Evolutionary conservation across 2,329 filamentous ascomycete species (phyloP).

Genomic region (Fusarium sp.): DNA sequence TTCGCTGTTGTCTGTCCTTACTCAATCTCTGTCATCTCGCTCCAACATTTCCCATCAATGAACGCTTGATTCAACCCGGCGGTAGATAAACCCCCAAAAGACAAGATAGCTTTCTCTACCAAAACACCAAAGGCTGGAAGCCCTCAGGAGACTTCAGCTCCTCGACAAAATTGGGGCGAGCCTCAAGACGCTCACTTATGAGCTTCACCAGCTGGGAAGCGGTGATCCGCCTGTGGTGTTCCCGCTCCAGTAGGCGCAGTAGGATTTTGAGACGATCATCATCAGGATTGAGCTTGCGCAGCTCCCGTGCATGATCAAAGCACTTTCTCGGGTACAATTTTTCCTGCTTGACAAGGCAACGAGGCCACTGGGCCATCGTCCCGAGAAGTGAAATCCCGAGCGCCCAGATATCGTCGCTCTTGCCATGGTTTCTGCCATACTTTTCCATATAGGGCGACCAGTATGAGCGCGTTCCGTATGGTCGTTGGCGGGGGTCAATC

Average conservation of each 20-base stretch:
- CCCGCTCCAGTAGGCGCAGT: constrained; percentile 34
- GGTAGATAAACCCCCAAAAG: background rate
- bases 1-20: background rate
- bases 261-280: constrained; percentile 39
- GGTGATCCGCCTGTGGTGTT: constrained; percentile 25
- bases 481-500: constrained; percentile 6
- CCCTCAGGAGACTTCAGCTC: constrained; percentile 36
- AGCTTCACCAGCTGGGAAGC: constrained; percentile 32
- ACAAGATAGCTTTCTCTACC: constrained; percentile 27
- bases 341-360: constrained; percentile 20
- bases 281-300: constrained; percentile 39
- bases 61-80: background rate
- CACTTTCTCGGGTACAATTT: constrained; percentile 39
- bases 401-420: constrained; percentile 48
- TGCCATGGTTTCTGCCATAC: constrained; percentile 28
- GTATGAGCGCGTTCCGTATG: constrained; percentile 41
- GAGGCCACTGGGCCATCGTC: constrained; percentile 45
- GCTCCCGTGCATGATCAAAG: constrained; percentile 30
- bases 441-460: constrained; percentile 45
- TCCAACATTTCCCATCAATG: background rate
- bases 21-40: background rate
- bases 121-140: constrained; percentile 42
- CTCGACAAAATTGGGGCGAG: background rate
- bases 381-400: constrained; percentile 45
- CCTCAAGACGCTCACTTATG: constrained; percentile 6